Evolutionary conservation across 2,329 filamentous ascomycete species (phyloP).

Genomic region (Colletotrichum sp.): DNA sequence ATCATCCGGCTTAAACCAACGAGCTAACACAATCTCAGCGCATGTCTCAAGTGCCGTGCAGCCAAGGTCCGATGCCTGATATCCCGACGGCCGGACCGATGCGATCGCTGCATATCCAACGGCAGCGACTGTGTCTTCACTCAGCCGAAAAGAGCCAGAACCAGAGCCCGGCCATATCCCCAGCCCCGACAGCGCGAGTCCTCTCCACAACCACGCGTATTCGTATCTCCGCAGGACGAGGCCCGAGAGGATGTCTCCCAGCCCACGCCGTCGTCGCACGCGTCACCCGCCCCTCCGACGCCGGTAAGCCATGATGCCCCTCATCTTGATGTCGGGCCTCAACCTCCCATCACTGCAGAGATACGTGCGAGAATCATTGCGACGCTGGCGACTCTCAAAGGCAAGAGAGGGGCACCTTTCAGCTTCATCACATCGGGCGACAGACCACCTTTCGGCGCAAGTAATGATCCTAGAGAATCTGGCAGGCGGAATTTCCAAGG

Average conservation of each 20-base stretch:
- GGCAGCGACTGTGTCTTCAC: not conserved
- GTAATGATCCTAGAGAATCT: not conserved
- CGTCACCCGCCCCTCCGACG: not conserved
- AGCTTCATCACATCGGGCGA: not conserved
- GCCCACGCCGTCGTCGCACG: not conserved
- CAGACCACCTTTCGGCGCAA: not conserved
- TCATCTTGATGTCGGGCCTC: not conserved
- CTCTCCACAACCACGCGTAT: not conserved
- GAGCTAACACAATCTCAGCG: not conserved
- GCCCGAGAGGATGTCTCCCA: not conserved
- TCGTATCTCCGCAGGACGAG: not conserved
- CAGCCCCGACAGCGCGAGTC: not conserved
- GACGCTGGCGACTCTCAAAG: not conserved
- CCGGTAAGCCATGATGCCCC: not conserved
- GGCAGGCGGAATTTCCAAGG: not conserved
- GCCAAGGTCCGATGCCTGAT: conserved; percentile 5
- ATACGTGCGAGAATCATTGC: not conserved
- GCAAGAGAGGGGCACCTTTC: not conserved
- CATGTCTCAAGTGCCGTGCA: not conserved
- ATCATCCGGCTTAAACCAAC: rapidly evolving
- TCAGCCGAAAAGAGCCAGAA: not conserved
- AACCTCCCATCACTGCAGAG: not conserved
- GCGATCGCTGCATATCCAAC: not conserved
- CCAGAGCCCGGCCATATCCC: not conserved
- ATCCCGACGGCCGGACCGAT: not conserved